These are phyloP conservation scores for Bruguiera parviflora DNA, from an alignment of 345 rosid genomes.

Conservation along the genomic window DNA sequence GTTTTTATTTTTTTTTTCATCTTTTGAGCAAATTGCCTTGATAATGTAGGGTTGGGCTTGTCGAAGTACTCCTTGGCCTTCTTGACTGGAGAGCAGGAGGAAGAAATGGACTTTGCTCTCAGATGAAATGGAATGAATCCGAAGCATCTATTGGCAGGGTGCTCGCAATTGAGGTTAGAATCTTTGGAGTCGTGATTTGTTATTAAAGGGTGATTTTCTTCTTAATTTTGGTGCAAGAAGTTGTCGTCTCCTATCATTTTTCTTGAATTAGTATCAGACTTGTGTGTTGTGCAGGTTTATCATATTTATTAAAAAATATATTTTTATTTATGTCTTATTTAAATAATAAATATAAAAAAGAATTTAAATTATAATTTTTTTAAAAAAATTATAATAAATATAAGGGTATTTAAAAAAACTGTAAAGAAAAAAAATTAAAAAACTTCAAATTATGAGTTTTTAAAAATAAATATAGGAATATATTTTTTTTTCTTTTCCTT, in stretches of 20 bases:
- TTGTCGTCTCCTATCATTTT: not conserved
- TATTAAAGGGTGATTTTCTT: not conserved
- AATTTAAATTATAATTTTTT: too few relatives aligned
- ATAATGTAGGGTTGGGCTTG: slow-evolving; percentile 78
- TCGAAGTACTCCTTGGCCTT: slow-evolving; percentile 91
- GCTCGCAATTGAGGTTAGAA: slow-evolving; percentile 90
- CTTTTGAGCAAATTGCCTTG: not conserved
- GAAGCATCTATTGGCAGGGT: slow-evolving; percentile 98
- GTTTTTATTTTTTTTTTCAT: not conserved
- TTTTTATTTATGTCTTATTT: too few relatives aligned
- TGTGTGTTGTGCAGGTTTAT: too few relatives aligned
- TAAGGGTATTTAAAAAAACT: too few relatives aligned
- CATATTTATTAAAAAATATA: too few relatives aligned
- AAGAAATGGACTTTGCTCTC: slow-evolving; percentile 76
- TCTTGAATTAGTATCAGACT: too few relatives aligned
- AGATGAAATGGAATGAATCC: slow-evolving; percentile 98
- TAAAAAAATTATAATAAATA: too few relatives aligned
- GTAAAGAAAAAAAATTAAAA: too few relatives aligned
- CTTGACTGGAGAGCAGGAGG: slow-evolving; percentile 99
- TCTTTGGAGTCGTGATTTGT: slow-evolving; percentile 7
- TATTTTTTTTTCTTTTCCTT: too few relatives aligned
- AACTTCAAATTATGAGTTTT: too few relatives aligned
- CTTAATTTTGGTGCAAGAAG: not conserved
- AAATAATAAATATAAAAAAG: too few relatives aligned
- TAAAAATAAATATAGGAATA: too few relatives aligned